Base-by-base conservation (phyloP, 2,329 filamentous ascomycete genomes). In the Microdochium paspali region DNA sequence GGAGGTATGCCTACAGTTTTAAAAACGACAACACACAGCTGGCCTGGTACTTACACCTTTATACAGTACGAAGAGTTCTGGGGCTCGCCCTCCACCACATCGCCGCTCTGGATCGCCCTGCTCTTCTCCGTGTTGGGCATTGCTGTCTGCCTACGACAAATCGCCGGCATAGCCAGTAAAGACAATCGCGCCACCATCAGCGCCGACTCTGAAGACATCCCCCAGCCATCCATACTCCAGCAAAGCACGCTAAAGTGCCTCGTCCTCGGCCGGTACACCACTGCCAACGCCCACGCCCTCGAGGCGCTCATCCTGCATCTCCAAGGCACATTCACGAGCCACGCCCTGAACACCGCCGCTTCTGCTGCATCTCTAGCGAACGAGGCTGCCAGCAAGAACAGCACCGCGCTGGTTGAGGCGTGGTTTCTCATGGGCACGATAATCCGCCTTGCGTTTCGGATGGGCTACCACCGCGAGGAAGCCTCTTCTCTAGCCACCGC, bases 401-500 rank as follows among this genome's bases (percentile, higher is more conserved):
- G 58, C 10, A 59, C 61, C 1, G 49, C 60, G 0, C 50, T 58
- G 0, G 50, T 62, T 23, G 64, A 66, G 21, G 55, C 68, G 0
- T 72, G 68, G 66, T 58, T 71, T n/a, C 55, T 65, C 21, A 58
- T 67, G 40, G 68, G 68, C 3, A 55, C 66, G 12, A 52, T 68
- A 6, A 56, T 68, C 31, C 60, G 66, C 4, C 55, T 70, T 9
- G 63, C 67, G 10, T 51, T 71, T 18, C 57, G 65, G 4, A 67
- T 69, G 61, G 69, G 69, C 7, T 70, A 68, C 51, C 68, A 71
- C 49, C 58, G 68, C 32, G 35, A 40, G 6, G 69, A 71, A 50
- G 58, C 66, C 15, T 21, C 15, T n/a, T 21, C 15, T 21, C 15
- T 40, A 6, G 35, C 15, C 35, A 35, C 10, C 31, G 18, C 6